Conservation (phyloP, 2,329 filamentous ascomycete species). For the Pseudogymnoascus sp. region DNA sequence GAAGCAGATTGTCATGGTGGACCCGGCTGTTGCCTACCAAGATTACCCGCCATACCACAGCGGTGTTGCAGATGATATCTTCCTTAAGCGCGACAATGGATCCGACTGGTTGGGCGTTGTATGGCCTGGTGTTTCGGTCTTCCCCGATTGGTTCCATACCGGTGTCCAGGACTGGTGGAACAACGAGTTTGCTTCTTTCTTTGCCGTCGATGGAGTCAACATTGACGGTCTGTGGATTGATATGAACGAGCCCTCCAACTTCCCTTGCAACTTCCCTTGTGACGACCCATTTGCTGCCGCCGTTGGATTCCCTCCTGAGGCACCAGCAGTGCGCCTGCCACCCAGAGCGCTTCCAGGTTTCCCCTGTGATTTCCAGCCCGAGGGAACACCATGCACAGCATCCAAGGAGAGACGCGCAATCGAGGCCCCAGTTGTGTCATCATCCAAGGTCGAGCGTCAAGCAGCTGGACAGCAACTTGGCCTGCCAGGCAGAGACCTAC, state of each 20-base stretch:
- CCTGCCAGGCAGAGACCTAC: slow-evolving; percentile 54
- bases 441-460: slow-evolving; percentile 13
- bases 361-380: slow-evolving; percentile 59
- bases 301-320: slow-evolving; percentile 49
- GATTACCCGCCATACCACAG: slow-evolving; percentile 46
- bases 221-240: slow-evolving; percentile 77
- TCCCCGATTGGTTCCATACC: slow-evolving; percentile 69
- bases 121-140: slow-evolving; percentile 68
- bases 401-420: slow-evolving; percentile 21
- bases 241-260: slow-evolving; percentile 52
- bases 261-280: slow-evolving; percentile 49
- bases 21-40: slow-evolving; percentile 52
- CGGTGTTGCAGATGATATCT: slow-evolving; percentile 42
- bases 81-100: slow-evolving; percentile 47
- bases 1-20: slow-evolving; percentile 72
- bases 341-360: slow-evolving; percentile 64
- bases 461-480: slow-evolving; percentile 42
- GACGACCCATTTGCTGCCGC: slow-evolving; percentile 35
- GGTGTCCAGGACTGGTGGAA: slow-evolving; percentile 63
- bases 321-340: slow-evolving; percentile 55
- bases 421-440: not conserved
- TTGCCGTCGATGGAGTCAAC: slow-evolving; percentile 58
- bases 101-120: slow-evolving; percentile 58
- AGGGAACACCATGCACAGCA: slow-evolving; percentile 32
- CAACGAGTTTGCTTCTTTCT: slow-evolving; percentile 58